phyloP scores from a whole-genome alignment of 2,329 filamentous ascomycete genomes.

The Stemphylium vesicarium region DNA sequence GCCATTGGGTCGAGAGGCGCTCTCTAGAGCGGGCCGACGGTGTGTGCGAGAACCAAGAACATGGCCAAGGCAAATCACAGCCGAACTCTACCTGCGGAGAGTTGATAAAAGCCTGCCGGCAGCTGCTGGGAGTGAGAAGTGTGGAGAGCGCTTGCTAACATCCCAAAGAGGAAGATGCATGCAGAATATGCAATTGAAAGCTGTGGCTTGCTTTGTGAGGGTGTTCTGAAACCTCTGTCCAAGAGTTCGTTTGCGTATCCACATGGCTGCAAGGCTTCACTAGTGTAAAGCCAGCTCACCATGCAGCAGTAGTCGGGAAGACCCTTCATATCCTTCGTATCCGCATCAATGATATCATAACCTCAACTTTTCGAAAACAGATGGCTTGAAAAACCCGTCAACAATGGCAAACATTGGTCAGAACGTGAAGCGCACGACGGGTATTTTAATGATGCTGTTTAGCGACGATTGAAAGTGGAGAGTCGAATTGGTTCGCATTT shows the following conservation, averaged over 20 bases:
- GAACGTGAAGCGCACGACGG: conserved; percentile 6
- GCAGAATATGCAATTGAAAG: conserved; percentile 3
- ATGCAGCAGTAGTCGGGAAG: conserved; percentile 17
- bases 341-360: conserved; percentile 10
- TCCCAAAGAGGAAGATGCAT: conserved; percentile 4
- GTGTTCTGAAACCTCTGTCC: conserved; percentile 8
- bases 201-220: conserved; percentile 6
- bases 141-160: conserved; percentile 1
- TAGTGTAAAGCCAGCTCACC: conserved; percentile 22
- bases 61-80: conserved; percentile 4
- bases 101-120: conserved; percentile 1
- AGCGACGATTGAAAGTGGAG: conserved; percentile 4
- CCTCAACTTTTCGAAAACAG: background rate
- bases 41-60: conserved; percentile 6
- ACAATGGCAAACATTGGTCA: background rate
- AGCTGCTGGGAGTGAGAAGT: background rate
- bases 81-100: conserved; percentile 5
- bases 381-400: background rate
- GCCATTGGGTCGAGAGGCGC: conserved; percentile 11
- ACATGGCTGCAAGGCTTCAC: conserved; percentile 13
- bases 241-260: conserved; percentile 11
- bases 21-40: conserved; percentile 14
- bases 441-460: background rate
- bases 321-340: conserved; percentile 8
- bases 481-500: conserved; percentile 19